Percentiles rank a stretch among this genome's conserved stretches.
These are phyloP conservation scores for Neophaeococcomyces mojaviensis DNA, from an alignment of 2,329 filamentous ascomycete genomes.

Conservation along the genomic window DNA sequence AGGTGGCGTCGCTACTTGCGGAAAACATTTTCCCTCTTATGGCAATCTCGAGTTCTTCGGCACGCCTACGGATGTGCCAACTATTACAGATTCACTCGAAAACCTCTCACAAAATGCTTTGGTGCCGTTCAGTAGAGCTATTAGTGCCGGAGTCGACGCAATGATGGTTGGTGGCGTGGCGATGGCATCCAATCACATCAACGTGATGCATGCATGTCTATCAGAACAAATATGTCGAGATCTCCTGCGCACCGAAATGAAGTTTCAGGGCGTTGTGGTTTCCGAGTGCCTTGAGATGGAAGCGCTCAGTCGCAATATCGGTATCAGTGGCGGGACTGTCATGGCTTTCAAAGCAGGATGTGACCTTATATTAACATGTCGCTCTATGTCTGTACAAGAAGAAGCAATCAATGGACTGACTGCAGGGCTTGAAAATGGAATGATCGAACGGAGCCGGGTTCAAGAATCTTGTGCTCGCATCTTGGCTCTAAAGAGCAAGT, in stretches of 20 bases:
- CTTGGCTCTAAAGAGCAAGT: slow-evolving; percentile 71
- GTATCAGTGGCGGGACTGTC: slow-evolving; percentile 91
- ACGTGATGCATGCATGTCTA: slow-evolving; percentile 89
- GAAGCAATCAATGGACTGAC: slow-evolving; percentile 88
- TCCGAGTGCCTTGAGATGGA: slow-evolving; percentile 98
- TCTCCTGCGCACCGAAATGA: slow-evolving; percentile 75
- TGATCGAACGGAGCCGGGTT: slow-evolving; percentile 73
- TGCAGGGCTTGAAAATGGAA: slow-evolving; percentile 80
- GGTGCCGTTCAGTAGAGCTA: slow-evolving; percentile 85
- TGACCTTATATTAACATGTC: slow-evolving; percentile 80
- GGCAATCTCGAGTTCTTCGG: slow-evolving; percentile 91
- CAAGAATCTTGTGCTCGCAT: slow-evolving; percentile 73
- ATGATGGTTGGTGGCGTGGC: slow-evolving; percentile 96
- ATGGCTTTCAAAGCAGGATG: slow-evolving; percentile 97
- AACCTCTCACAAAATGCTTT: slow-evolving; percentile 86
- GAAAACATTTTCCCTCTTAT: slow-evolving; percentile 95
- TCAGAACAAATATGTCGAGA: slow-evolving; percentile 91
- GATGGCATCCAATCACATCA: slow-evolving; percentile 84
- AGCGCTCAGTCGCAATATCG: slow-evolving; percentile 86
- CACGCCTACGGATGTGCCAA: slow-evolving; percentile 83
- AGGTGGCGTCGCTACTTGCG: slow-evolving; percentile 78
- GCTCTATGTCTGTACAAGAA: slow-evolving; percentile 78
- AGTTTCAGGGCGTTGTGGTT: slow-evolving; percentile 85
- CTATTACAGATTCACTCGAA: slow-evolving; percentile 89
- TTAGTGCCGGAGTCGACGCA: slow-evolving; percentile 75